Evolutionary conservation across 2,329 filamentous ascomycete species (phyloP).

Genomic region (Camptophora hylomeconis): DNA sequence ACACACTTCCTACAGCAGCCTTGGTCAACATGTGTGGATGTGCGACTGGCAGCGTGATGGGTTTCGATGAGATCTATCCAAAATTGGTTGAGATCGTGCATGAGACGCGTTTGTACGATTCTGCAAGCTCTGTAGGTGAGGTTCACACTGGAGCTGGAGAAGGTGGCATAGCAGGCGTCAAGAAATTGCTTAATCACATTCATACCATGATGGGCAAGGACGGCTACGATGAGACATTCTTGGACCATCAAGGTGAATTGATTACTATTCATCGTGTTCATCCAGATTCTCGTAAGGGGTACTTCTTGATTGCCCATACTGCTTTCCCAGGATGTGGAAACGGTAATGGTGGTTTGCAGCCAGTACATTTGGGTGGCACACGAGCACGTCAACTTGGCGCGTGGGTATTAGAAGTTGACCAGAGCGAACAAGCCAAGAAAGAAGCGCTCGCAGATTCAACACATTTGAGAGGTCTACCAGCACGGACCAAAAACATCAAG

Average conservation of each 20-base stretch:
- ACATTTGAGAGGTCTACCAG: slow-evolving; percentile 69
- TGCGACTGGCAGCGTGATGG: slow-evolving; percentile 91
- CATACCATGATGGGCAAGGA: slow-evolving; percentile 93
- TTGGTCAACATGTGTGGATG: slow-evolving; percentile 93
- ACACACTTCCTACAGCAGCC: slow-evolving; percentile 87
- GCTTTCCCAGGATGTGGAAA: slow-evolving; percentile 85
- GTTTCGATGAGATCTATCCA: slow-evolving; percentile 94
- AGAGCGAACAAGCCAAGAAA: slow-evolving; percentile 54
- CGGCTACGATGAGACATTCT: slow-evolving; percentile 86
- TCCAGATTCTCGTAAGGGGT: slow-evolving; percentile 79
- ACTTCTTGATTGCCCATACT: slow-evolving; percentile 91
- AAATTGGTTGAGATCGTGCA: slow-evolving; percentile 84
- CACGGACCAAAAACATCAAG: slow-evolving; percentile 60
- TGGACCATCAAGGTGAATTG: slow-evolving; percentile 92
- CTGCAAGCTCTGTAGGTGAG: slow-evolving; percentile 51
- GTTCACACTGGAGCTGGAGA: slow-evolving; percentile 57
- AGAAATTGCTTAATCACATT: slow-evolving; percentile 87
- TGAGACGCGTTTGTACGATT: slow-evolving; percentile 73
- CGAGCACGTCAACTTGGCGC: slow-evolving; percentile 75
- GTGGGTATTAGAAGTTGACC: slow-evolving; percentile 84
- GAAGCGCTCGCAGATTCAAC: slow-evolving; percentile 55
- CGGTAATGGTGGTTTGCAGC: slow-evolving; percentile 65
- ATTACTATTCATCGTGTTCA: slow-evolving; percentile 94
- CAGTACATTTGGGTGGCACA: slow-evolving; percentile 71
- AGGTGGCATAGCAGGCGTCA: slow-evolving; percentile 77